Base-by-base conservation (phyloP, 179 eudicot genomes). In the Carnegiea gigantea region DNA sequence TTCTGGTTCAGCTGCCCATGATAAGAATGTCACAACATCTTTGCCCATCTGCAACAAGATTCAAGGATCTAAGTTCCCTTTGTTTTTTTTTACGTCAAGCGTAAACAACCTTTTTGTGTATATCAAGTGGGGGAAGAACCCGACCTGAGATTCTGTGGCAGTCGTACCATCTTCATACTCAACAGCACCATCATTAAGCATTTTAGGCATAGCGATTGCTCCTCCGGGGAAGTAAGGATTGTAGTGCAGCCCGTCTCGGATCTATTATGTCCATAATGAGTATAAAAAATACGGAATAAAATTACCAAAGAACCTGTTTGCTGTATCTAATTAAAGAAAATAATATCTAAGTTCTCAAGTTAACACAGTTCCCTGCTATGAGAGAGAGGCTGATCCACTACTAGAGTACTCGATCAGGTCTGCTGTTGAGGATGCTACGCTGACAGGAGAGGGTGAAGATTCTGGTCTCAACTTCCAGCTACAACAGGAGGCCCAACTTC, bases 221-320 rank as follows among this genome's bases (percentile, higher is more conserved):
- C 98, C 98, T 17, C 98, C 98, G 70, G 98, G 98, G 80, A 95
- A 95, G 90, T 95, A 95, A 51, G 98, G 98, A 86, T 95, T 95
- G 80, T 95, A 95, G 84, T 95, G 93, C 83, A 95, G 82, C 23
- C 98, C 98, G 71, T 95, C 98, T 77, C 98, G 88, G 77, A 93
- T 91, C 98, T 95, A 73, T 68, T 73, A 78, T 28, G 40, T 30
- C n/a, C 78, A 67, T 76, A 82, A 68, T 38, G 57, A 70, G 8
- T n/a, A 14, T 3, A 2, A 18, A 70, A 23, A 70, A 30, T 36
- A 70, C 15, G 46, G 13, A 14, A 36, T 70, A 33, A 30, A 21
- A 18, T 6, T 14, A 70, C 14, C 46, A 67, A 3, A 26, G 18
- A 26, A 28, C 24, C 67, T 24, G 24, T 9, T 3, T 2, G 71